A percentile compares a stretch with the other conserved stretches of the same genome.
These are phyloP conservation scores for Exsudoporus frostii DNA, from an alignment of 768 basidiomycete species.

Conservation along the genomic window DNA sequence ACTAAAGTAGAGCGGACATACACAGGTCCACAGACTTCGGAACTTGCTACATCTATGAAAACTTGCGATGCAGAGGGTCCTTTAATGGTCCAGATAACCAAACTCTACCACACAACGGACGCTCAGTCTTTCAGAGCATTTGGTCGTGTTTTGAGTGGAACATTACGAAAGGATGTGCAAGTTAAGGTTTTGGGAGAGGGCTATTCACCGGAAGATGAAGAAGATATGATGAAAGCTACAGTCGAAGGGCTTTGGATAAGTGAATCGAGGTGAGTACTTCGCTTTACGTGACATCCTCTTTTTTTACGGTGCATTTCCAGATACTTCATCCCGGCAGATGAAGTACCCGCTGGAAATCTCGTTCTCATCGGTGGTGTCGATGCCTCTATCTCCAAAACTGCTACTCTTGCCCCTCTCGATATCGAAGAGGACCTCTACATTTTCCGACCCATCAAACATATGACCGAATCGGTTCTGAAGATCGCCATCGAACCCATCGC, in stretches of 20 bases:
- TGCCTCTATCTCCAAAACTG: constrained; percentile 91
- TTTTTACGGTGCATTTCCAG: constrained; percentile 37
- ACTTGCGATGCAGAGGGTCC: constrained; percentile 81
- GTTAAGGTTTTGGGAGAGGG: constrained; percentile 98
- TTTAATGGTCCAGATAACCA: constrained; percentile 89
- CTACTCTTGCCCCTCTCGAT: constrained; percentile 73
- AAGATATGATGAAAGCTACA: constrained; percentile 87
- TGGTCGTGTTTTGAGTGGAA: constrained; percentile 91
- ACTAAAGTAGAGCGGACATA: constrained; percentile 81
- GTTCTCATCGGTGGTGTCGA: constrained; percentile 93
- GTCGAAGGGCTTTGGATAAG: constrained; percentile 90
- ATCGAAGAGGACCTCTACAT: constrained; percentile 88
- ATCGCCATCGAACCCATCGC: constrained; percentile 98
- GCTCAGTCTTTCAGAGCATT: constrained; percentile 96
- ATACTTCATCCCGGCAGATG: constrained; percentile 87
- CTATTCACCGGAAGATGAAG: constrained; percentile 98
- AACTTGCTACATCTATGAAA: constrained; percentile 76
- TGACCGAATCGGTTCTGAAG: constrained; percentile 95
- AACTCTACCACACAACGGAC: constrained; percentile 95
- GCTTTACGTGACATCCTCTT: not conserved
- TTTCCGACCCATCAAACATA: constrained; percentile 94
- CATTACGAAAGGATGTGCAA: constrained; percentile 74
- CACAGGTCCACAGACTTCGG: constrained; percentile 82
- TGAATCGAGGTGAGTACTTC: constrained; percentile 69
- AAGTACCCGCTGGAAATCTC: constrained; percentile 87